A percentile compares a stretch with the other conserved stretches of the same genome.
Evolutionary conservation across 2,329 filamentous ascomycete genomes (phyloP).

Genomic region (Fusarium sp.): DNA sequence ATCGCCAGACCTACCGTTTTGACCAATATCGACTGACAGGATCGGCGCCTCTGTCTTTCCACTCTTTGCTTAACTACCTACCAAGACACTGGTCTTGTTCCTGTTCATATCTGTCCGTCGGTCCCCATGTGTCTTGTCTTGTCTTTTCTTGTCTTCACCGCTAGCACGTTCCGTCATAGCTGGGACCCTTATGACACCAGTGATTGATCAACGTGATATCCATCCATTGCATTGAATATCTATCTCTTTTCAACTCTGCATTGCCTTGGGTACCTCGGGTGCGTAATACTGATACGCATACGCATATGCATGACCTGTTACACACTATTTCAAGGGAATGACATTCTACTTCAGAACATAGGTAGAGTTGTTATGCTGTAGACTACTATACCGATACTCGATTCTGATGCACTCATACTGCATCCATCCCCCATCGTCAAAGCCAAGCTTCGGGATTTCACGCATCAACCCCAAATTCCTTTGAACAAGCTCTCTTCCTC

Average conservation of each 20-base stretch:
- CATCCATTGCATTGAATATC: neutral
- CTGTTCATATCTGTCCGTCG: neutral
- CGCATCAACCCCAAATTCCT: neutral
- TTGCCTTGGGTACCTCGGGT: neutral
- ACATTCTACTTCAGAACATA: slow-evolving; percentile 1
- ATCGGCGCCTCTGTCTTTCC: slow-evolving; percentile 21
- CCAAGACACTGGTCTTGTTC: slow-evolving; percentile 16
- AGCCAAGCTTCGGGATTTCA: neutral
- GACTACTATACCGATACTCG: neutral
- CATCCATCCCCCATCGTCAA: neutral
- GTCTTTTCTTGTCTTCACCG: slow-evolving; percentile 18
- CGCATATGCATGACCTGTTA: slow-evolving; percentile 5
- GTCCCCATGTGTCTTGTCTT: neutral
- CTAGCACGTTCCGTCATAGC: slow-evolving; percentile 33
- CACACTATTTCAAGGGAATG: neutral
- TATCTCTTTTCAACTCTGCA: neutral
- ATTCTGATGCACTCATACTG: neutral
- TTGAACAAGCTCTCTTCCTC: slow-evolving; percentile 7
- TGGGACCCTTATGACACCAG: slow-evolving; percentile 27
- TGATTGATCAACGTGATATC: slow-evolving; percentile 4
- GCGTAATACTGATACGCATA: neutral
- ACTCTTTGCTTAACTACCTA: slow-evolving; percentile 13
- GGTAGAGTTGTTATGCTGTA: neutral
- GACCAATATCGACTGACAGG: slow-evolving; percentile 25
- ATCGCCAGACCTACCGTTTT: slow-evolving; percentile 28